phyloP scores from a whole-genome alignment of 2,329 filamentous ascomycete species.

The Ascosphaera apis region DNA sequence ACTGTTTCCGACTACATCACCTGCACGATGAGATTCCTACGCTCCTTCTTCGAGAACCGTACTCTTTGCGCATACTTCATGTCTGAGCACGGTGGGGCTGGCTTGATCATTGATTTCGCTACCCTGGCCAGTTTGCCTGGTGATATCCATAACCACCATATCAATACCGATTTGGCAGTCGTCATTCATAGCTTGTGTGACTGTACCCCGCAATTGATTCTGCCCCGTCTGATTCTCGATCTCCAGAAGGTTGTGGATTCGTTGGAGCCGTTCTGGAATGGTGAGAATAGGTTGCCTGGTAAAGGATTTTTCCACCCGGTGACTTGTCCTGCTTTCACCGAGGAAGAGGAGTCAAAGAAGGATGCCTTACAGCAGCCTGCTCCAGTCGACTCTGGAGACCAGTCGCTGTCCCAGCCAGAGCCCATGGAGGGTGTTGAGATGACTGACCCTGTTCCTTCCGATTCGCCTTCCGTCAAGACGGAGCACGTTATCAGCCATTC shows the following conservation, averaged over 20 bases:
- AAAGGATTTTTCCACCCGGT: slow-evolving; percentile 45
- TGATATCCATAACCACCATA: slow-evolving; percentile 42
- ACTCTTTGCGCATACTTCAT: slow-evolving; percentile 52
- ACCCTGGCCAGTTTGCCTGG: slow-evolving; percentile 60
- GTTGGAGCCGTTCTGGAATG: slow-evolving; percentile 40
- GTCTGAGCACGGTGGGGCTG: slow-evolving; percentile 48
- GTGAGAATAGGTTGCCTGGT: slow-evolving; percentile 24
- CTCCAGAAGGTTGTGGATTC: slow-evolving; percentile 45
- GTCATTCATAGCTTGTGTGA: slow-evolving; percentile 63
- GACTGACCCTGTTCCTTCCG: neutral
- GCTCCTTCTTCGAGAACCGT: slow-evolving; percentile 52
- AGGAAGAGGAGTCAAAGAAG: slow-evolving; percentile 4
- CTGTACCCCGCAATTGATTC: slow-evolving; percentile 51
- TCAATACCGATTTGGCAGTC: slow-evolving; percentile 46
- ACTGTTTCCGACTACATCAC: slow-evolving; percentile 47
- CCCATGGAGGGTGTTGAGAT: neutral
- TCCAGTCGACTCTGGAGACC: too few relatives aligned
- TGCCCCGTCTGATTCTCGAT: slow-evolving; percentile 60
- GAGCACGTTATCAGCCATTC: slow-evolving; percentile 30
- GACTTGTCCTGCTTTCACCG: slow-evolving; percentile 13
- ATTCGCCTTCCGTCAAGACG: slow-evolving; percentile 8
- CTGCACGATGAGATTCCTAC: slow-evolving; percentile 54
- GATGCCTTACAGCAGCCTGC: neutral
- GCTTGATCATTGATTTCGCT: slow-evolving; percentile 62
- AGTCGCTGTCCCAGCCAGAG: neutral